A percentile compares a stretch with the other conserved stretches of the same genome.
phyloP scores from a whole-genome alignment of 1,284 basidiomycete species.

The Nidula niveotomentosa region DNA sequence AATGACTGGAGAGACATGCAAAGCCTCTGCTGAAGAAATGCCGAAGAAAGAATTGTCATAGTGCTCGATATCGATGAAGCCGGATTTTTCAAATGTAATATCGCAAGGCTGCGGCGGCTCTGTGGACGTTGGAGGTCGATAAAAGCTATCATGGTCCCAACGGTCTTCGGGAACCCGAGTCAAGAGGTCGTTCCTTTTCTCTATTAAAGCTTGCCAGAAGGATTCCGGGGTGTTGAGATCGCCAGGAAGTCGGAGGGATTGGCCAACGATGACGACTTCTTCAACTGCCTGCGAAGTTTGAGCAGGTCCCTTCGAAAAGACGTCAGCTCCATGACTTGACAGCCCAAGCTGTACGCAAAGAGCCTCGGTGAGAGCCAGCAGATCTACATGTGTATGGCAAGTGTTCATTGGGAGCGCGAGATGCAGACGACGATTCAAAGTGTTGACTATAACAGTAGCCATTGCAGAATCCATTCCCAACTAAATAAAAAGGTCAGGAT shows the following conservation, averaged over 20 bases:
- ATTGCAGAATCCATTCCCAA: conserved; percentile 31
- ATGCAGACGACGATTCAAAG: conserved; percentile 23
- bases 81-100: conserved; percentile 28
- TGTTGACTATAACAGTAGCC: conserved; percentile 28
- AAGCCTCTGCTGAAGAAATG: conserved; percentile 30
- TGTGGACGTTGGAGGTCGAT: conserved; percentile 17
- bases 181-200: conserved; percentile 26
- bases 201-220: conserved; percentile 31
- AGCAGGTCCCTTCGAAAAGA: too few relatives aligned
- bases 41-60: conserved; percentile 35
- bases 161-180: conserved; percentile 26
- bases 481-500: conserved; percentile 8
- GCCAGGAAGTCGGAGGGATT: conserved; percentile 32
- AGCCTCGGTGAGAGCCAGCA: conserved; percentile 21
- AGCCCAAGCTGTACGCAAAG: conserved; percentile 15
- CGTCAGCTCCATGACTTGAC: too few relatives aligned
- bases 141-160: conserved; percentile 35
- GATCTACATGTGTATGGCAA: conserved; percentile 30
- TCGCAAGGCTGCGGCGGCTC: conserved; percentile 22
- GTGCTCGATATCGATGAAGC: conserved; percentile 27
- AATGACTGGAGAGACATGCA: conserved; percentile 25
- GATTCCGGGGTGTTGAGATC: conserved; percentile 23
- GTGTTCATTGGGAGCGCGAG: conserved; percentile 28
- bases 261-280: conserved; percentile 34
- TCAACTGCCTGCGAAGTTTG: conserved; percentile 5